Percentiles rank a stretch among this genome's conserved stretches.
Evolutionary conservation across 2,329 filamentous ascomycete genomes (phyloP).

Genomic region (Neopestalotiopsis rosae): DNA sequence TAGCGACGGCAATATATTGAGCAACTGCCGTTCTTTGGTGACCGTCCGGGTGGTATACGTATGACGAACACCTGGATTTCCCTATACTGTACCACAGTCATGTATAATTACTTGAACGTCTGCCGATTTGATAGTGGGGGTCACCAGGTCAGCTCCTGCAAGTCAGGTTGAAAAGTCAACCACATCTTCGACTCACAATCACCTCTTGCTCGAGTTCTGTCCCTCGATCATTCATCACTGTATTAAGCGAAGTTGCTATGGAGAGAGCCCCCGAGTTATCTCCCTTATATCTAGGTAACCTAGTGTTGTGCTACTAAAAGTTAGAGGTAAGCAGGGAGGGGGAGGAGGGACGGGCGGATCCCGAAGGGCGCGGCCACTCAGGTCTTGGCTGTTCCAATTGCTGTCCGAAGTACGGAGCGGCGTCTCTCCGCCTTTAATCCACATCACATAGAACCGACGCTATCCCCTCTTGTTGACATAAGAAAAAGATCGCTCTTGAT

Average conservation of each 20-base stretch:
- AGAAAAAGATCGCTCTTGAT: not conserved
- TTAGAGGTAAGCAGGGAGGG: not conserved
- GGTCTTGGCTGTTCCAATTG: conserved; percentile 4
- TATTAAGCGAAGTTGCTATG: not conserved
- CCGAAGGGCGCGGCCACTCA: not conserved
- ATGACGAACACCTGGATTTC: not conserved
- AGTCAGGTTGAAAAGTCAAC: no score
- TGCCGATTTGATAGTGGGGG: not conserved
- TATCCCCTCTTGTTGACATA: conserved; percentile 6
- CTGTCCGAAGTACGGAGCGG: conserved; percentile 17
- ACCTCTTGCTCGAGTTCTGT: no score
- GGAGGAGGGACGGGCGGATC: not conserved
- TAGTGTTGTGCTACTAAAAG: not conserved
- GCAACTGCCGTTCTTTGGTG: conserved; percentile 9
- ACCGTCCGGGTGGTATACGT: not conserved
- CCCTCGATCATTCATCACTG: no score
- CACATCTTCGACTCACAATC: no score
- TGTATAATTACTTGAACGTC: not conserved
- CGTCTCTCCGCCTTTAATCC: conserved; percentile 3
- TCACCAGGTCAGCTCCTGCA: no score
- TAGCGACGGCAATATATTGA: conserved; percentile 8
- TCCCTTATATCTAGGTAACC: not conserved
- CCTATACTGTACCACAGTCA: not conserved
- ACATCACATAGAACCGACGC: conserved; percentile 5
- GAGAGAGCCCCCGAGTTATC: not conserved